Percentiles rank a stretch among this genome's conserved stretches.
Conservation (phyloP, 495 filamentous ascomycete species). For the Cryomyces minteri region DNA sequence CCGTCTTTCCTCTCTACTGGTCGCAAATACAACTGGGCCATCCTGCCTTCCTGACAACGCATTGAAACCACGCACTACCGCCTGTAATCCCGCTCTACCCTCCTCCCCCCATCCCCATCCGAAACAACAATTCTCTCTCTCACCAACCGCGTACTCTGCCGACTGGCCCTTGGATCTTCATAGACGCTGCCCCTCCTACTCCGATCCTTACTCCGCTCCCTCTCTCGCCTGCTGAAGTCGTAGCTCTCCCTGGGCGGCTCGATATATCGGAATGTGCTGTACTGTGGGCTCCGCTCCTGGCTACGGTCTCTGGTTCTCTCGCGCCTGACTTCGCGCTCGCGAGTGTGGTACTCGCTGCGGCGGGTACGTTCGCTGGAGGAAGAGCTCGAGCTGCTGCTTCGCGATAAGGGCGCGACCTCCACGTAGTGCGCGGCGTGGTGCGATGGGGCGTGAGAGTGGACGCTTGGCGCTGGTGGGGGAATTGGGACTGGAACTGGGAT, state of each 20-base stretch:
- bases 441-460: neutral
- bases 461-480: slow-evolving; percentile 5
- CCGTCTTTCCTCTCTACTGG: neutral
- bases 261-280: slow-evolving; percentile 19
- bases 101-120: slow-evolving; percentile 12
- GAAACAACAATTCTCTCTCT: slow-evolving; percentile 7
- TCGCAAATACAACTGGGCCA: neutral
- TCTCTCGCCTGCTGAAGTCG: slow-evolving; percentile 5
- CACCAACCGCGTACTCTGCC: slow-evolving; percentile 7
- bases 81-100: slow-evolving; percentile 4
- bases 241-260: slow-evolving; percentile 12
- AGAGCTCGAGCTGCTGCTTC: slow-evolving; percentile 6
- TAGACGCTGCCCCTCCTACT: slow-evolving; percentile 4
- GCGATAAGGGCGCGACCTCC: slow-evolving; percentile 9
- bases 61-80: neutral
- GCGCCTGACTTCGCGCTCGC: slow-evolving; percentile 14
- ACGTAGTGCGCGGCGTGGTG: slow-evolving; percentile 15
- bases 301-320: slow-evolving; percentile 5
- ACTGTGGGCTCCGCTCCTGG: slow-evolving; percentile 5
- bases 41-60: neutral
- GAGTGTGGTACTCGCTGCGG: slow-evolving; percentile 10
- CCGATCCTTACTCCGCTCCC: slow-evolving; percentile 9
- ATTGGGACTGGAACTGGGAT: neutral
- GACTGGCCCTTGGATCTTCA: slow-evolving; percentile 9
- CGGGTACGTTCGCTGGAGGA: slow-evolving; percentile 1